These are phyloP conservation scores for Ziziphus jujuba DNA, from an alignment of 306 rosid genomes.

Conservation along the genomic window DNA sequence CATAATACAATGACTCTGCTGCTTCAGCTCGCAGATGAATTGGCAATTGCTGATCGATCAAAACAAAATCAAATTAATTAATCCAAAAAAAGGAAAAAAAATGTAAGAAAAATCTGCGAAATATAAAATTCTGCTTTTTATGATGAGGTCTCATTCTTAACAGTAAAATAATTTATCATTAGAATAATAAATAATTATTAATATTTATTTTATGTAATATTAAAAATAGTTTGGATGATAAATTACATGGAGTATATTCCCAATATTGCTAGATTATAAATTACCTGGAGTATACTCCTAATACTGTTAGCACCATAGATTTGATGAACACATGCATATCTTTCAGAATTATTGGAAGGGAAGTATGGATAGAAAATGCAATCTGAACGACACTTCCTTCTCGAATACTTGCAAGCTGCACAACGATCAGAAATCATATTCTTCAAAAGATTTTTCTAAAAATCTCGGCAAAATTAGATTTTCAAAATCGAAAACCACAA, in stretches of 20 bases:
- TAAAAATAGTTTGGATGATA: too few species aligned
- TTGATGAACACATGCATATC: conserved; percentile 67
- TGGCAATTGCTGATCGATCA: too few species aligned
- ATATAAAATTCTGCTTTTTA: too few species aligned
- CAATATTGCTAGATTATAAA: too few species aligned
- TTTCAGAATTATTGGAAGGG: too few species aligned
- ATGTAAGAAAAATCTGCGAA: not conserved
- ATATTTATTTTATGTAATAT: too few species aligned
- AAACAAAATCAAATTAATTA: conserved; percentile 2
- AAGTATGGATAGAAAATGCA: conserved; percentile 73
- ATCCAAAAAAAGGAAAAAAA: not conserved
- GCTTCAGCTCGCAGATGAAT: too few species aligned
- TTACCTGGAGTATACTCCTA: conserved; percentile 71
- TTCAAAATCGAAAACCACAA: conserved; percentile 24
- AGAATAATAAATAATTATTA: too few species aligned
- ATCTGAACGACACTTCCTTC: conserved; percentile 66
- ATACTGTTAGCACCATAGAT: conserved; percentile 77
- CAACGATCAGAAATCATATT: conserved; percentile 18
- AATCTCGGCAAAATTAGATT: conserved; percentile 2
- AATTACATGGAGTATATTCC: too few species aligned
- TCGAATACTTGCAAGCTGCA: conserved; percentile 40
- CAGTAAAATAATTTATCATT: too few species aligned
- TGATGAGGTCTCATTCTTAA: too few species aligned
- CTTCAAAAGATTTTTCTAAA: not conserved
- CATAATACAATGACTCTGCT: too few species aligned